Evolutionary conservation across 1,139 yeast species (phyloP), one percentile per base, ranked within the genome.

Genomic region (Petasospora fabianii): DNA sequence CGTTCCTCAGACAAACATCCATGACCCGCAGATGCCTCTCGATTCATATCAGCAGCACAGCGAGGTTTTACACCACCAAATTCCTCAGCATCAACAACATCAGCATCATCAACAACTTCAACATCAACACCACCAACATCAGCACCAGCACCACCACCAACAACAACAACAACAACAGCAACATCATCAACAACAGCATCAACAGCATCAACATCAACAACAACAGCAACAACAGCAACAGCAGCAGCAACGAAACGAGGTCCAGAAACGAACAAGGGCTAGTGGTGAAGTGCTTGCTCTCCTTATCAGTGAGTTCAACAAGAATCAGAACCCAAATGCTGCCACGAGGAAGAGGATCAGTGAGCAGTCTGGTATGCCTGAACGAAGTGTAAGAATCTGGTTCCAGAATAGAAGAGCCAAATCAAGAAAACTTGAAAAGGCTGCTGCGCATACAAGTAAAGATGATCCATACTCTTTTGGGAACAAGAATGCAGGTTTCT

Each of bases 321-420:
- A 65, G 42, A 85, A 85, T 53, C 84, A 87, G 22, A 83, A 80
- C 51, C 92, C 92, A 1, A 66, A 73, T 32, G 77, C 85, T 1
- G 76, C 77, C 30, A 74, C 77, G 36, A 65, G 97, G 31, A 83
- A 79, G 54, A 77, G 72, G 32, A 82, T 90, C 34, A 81, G 95
- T 34, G 76, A 73, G 7, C 72, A 71, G 45, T 86, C 95, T 3
- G 85, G 84, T 34, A 84, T 90, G 92, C 79, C 92, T 8, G 96
- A 88, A 55, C 75, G 95, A 49, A 88, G 95, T 5, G 96, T 90
- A 3, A 73, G 96, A 42, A 88, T 90, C 35, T 90, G 97, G 97
- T 90, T 90, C 58, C 97, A 90, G 60, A 90, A 90, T 58, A 69
- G 94, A 51, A 66, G 97, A 45, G 96, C 96, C 15, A 87, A 87